Percentiles rank a stretch among this genome's conserved stretches.
Evolutionary conservation across 345 rosid species (phyloP).

Genomic region (Capsella bursapastoris): DNA sequence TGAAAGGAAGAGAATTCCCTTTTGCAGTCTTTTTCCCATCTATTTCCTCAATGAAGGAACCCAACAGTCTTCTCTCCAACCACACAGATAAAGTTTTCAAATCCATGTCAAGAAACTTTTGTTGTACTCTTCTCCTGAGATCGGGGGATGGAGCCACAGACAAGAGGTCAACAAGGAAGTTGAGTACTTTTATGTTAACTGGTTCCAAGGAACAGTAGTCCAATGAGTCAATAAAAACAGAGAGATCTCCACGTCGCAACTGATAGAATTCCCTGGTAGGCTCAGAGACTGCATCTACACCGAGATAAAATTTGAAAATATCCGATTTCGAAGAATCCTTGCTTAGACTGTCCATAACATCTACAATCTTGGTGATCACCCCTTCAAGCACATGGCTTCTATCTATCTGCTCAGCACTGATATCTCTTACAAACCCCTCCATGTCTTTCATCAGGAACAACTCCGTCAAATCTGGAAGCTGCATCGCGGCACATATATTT

Average conservation of each 20-base stretch:
- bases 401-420: conserved; percentile 55
- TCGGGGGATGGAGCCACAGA: conserved; percentile 64
- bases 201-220: conserved; percentile 71
- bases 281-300: conserved; percentile 53
- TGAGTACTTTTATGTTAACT: conserved; percentile 78
- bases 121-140: conserved; percentile 65
- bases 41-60: conserved; percentile 59
- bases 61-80: conserved; percentile 90
- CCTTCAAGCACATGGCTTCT: conserved; percentile 67
- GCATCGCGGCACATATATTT: conserved; percentile 53
- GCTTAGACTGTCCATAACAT: conserved; percentile 74
- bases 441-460: conserved; percentile 78
- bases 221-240: conserved; percentile 74
- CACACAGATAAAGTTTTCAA: conserved; percentile 64
- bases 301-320: conserved; percentile 69
- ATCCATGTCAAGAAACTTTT: conserved; percentile 74
- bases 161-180: conserved; percentile 79
- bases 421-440: conserved; percentile 71
- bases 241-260: conserved; percentile 66
- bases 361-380: conserved; percentile 67
- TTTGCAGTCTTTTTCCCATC: conserved; percentile 57
- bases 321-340: conserved; percentile 67
- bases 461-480: conserved; percentile 63
- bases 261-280: conserved; percentile 54
- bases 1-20: conserved; percentile 65